A percentile compares a stretch with the other conserved stretches of the same genome.
Conservation (phyloP, 257 asterid species). For the Penstemon newberryi region DNA sequence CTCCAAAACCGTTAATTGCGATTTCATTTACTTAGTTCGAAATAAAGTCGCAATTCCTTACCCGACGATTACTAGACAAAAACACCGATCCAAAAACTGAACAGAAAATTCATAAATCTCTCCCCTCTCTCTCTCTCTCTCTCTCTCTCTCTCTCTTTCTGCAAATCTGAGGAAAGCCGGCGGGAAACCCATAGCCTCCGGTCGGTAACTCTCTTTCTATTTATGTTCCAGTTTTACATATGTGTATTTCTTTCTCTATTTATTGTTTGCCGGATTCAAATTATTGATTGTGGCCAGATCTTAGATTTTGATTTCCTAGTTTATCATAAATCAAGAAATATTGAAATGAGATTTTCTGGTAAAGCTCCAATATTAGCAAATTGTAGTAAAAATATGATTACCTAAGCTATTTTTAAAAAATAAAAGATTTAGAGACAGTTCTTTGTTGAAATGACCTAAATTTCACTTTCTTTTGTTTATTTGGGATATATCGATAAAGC, state of each 20-base stretch:
- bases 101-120: background rate
- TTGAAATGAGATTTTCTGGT: too few relatives aligned
- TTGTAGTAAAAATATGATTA: background rate
- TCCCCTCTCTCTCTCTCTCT: constrained; percentile 23
- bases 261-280: constrained; percentile 15
- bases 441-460: constrained; percentile 1
- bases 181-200: constrained; percentile 40
- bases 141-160: constrained; percentile 27
- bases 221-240: background rate
- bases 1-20: background rate
- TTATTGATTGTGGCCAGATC: constrained; percentile 27
- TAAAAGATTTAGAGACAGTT: background rate
- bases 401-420: background rate
- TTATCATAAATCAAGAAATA: background rate
- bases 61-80: background rate
- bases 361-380: too few relatives aligned
- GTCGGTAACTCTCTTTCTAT: constrained; percentile 29
- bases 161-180: constrained; percentile 47
- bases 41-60: background rate
- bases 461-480: constrained; percentile 4
- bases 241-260: too few relatives aligned
- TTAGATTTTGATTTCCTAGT: constrained; percentile 9
- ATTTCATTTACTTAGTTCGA: background rate
- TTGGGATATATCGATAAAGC: constrained; percentile 1
- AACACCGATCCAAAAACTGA: constrained; percentile 15